A percentile compares a stretch with the other conserved stretches of the same genome.
phyloP scores from a whole-genome alignment of 495 filamentous ascomycete species.

The Corynascus novoguineensis region DNA sequence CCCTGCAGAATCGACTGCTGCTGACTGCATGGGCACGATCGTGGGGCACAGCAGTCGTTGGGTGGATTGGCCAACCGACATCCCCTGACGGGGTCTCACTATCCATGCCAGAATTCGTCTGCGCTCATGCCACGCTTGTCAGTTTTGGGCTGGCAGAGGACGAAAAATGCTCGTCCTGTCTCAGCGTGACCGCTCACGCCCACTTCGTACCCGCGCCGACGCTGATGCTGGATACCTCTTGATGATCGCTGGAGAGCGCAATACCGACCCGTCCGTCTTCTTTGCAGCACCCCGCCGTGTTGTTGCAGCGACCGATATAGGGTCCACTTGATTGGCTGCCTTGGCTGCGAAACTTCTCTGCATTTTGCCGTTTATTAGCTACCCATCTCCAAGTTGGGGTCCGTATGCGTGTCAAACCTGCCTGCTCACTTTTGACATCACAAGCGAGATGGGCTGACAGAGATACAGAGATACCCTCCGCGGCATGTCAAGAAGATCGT shows the following conservation, averaged over 20 bases:
- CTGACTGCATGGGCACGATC: neutral
- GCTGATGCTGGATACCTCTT: neutral
- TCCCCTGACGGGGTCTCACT: neutral
- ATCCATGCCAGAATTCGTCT: too few species aligned
- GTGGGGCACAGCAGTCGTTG: neutral
- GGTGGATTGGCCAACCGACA: neutral
- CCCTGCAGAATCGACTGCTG: slow-evolving; percentile 3
- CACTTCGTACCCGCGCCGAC: neutral
- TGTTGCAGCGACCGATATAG: neutral
- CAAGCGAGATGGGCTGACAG: neutral
- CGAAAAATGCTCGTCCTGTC: neutral
- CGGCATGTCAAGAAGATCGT: neutral
- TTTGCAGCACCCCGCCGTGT: neutral
- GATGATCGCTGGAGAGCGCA: neutral
- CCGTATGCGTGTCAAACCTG: neutral
- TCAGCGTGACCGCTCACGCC: neutral
- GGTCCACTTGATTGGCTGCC: neutral
- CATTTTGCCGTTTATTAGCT: slow-evolving; percentile 14
- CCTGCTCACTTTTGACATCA: neutral
- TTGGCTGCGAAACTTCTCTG: neutral
- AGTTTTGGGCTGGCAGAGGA: neutral
- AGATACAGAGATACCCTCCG: neutral
- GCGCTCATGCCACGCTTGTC: neutral
- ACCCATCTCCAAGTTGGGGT: slow-evolving; percentile 1
- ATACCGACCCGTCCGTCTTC: slow-evolving; percentile 3